Conservation (phyloP, 495 filamentous ascomycete species). For the Ascobolus immersus region DNA sequence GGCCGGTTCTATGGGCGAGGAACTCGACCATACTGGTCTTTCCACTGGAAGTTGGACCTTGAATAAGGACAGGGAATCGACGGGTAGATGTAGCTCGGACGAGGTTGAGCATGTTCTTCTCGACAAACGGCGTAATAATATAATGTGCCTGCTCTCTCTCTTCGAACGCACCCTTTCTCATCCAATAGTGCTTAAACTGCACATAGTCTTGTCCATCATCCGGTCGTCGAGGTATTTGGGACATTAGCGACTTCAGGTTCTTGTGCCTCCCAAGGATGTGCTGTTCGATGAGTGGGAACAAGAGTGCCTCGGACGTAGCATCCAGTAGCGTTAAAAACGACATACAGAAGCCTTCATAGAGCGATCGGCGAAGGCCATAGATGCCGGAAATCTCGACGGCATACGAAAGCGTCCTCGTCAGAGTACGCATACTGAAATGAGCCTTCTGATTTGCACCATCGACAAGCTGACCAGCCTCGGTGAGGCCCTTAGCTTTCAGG, state of each 20-base stretch:
- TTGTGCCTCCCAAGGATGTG: conserved; percentile 44
- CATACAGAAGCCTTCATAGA: conserved; percentile 98
- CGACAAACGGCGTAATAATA: conserved; percentile 86
- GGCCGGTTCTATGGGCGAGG: conserved; percentile 78
- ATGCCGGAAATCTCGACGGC: conserved; percentile 56
- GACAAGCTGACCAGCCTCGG: conserved; percentile 58
- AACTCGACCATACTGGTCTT: conserved; percentile 99
- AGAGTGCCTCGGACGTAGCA: conserved; percentile 44
- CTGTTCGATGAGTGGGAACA: conserved; percentile 57
- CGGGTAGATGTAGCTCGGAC: conserved; percentile 77
- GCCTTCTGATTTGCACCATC: conserved; percentile 84
- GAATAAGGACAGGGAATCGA: conserved; percentile 80
- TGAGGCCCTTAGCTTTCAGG: conserved; percentile 55
- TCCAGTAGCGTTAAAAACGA: conserved; percentile 74
- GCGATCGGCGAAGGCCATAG: conserved; percentile 64
- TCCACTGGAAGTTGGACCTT: conserved; percentile 86
- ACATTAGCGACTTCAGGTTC: conserved; percentile 40
- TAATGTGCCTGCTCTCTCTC: conserved; percentile 61
- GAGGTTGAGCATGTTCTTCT: conserved; percentile 78
- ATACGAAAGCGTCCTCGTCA: conserved; percentile 77
- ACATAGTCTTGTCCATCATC: conserved; percentile 53
- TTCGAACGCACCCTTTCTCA: conserved; percentile 40
- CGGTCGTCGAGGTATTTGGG: conserved; percentile 48
- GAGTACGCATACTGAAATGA: conserved; percentile 81
- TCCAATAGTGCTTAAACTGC: conserved; percentile 82